A percentile compares a stretch with the other conserved stretches of the same genome.
phyloP scores from a whole-genome alignment of 192 early-diverging fungal species.

The Mycoemilia scoparia region DNA sequence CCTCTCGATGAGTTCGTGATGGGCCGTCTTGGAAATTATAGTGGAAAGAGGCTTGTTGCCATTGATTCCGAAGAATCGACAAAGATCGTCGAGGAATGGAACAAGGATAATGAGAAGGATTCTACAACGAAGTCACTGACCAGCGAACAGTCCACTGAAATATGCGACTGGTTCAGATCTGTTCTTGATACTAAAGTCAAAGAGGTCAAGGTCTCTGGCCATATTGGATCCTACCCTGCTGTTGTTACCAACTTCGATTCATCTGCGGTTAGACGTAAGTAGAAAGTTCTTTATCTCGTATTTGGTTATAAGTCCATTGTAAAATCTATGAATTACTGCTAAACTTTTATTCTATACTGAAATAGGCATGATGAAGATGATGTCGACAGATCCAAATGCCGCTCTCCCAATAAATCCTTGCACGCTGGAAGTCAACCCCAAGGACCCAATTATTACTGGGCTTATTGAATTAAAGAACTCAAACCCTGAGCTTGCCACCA shows the following conservation, averaged over 20 bases:
- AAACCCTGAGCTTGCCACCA: constrained; percentile 42
- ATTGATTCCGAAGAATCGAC: constrained; percentile 40
- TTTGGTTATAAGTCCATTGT: no score
- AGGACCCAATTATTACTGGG: constrained; percentile 49
- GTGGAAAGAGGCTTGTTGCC: constrained; percentile 89
- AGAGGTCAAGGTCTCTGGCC: constrained; percentile 50
- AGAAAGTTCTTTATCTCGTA: no score
- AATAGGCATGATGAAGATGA: constrained; percentile 36
- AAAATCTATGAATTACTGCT: no score
- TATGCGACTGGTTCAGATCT: constrained; percentile 39
- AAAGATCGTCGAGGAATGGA: constrained; percentile 46
- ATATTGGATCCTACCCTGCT: constrained; percentile 51
- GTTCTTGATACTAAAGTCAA: constrained; percentile 44
- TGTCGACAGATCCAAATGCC: constrained; percentile 21
- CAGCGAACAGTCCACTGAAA: constrained; percentile 33
- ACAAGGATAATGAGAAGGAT: constrained; percentile 27
- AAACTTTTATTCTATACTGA: no score
- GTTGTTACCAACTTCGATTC: constrained; percentile 58
- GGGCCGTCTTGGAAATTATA: constrained; percentile 97
- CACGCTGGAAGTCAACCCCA: constrained; percentile 54
- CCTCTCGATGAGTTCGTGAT: constrained; percentile 99
- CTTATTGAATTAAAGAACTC: constrained; percentile 36
- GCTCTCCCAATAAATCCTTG: constrained; percentile 40
- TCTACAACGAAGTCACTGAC: constrained; percentile 22
- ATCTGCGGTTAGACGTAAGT: constrained; percentile 47